Conservation (phyloP, 352 stramenopile genomes). For the Globisporangium rhizosaccharum region DNA sequence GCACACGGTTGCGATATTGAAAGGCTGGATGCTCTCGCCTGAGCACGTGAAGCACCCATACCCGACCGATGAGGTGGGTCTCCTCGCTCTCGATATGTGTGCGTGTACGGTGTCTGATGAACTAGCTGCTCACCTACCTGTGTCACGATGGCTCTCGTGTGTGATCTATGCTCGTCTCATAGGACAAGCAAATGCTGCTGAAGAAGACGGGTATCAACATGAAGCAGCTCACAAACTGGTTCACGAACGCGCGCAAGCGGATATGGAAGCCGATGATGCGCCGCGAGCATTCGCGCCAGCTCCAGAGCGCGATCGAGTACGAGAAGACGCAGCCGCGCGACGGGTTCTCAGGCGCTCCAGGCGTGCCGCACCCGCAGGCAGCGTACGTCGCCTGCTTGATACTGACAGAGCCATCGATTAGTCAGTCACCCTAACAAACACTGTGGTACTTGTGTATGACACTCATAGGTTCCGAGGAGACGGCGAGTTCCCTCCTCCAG, state of each 20-base stretch:
- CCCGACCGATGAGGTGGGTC: slow-evolving; percentile 71
- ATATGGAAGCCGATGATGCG: slow-evolving; percentile 90
- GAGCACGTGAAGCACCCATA: slow-evolving; percentile 89
- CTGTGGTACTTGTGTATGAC: neutral
- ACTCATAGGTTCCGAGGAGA: slow-evolving; percentile 12
- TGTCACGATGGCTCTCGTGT: neutral
- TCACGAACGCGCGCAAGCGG: slow-evolving; percentile 85
- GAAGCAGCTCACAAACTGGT: slow-evolving; percentile 91
- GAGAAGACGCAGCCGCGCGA: slow-evolving; percentile 42
- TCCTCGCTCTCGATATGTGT: neutral
- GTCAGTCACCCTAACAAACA: neutral
- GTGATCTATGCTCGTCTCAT: neutral
- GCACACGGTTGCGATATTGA: slow-evolving; percentile 81
- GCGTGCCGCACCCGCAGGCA: slow-evolving; percentile 10
- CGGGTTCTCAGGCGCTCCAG: slow-evolving; percentile 17
- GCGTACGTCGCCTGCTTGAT: slow-evolving; percentile 10
- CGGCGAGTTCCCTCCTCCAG: slow-evolving; percentile 32
- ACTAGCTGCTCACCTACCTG: neutral
- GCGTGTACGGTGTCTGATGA: neutral
- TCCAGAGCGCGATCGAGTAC: slow-evolving; percentile 70
- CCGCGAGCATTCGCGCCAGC: slow-evolving; percentile 69
- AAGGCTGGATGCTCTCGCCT: slow-evolving; percentile 86
- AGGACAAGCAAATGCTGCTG: slow-evolving; percentile 88
- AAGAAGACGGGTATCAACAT: slow-evolving; percentile 89
- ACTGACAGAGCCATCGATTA: neutral